Evolutionary conservation across 2,329 filamentous ascomycete genomes (phyloP).

Genomic region (Diaporthe citrichinensis): DNA sequence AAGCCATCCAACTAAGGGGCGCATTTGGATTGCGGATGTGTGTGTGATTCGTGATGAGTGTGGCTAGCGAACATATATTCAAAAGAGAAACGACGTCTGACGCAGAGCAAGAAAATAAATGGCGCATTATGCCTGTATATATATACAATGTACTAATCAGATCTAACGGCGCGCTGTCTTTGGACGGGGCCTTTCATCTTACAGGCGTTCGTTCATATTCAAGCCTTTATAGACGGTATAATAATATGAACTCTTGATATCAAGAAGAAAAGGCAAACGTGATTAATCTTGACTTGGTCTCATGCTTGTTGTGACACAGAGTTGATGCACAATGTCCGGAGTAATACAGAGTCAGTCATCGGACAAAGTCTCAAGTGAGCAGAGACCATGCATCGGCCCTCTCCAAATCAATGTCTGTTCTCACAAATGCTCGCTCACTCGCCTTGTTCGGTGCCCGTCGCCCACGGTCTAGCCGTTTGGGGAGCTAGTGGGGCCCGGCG

Average conservation of each 20-base stretch:
- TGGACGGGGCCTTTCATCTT: not conserved
- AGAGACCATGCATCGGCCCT: not conserved
- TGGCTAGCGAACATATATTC: not conserved
- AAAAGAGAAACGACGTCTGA: slow-evolving; percentile 10
- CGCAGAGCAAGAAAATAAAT: slow-evolving; percentile 3
- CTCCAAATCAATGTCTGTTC: slow-evolving; percentile 12
- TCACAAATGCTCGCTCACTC: slow-evolving; percentile 13
- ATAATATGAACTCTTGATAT: slow-evolving; percentile 28
- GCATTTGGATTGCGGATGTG: not conserved
- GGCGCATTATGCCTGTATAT: slow-evolving; percentile 27
- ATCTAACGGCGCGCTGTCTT: slow-evolving; percentile 26
- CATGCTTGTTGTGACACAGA: not conserved
- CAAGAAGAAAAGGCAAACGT: not conserved
- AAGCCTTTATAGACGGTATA: slow-evolving; percentile 13
- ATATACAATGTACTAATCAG: slow-evolving; percentile 36
- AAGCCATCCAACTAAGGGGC: slow-evolving; percentile 72
- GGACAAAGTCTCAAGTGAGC: not conserved
- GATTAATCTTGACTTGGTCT: not conserved
- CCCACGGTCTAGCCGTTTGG: slow-evolving; percentile 23
- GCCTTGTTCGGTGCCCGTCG: slow-evolving; percentile 40
- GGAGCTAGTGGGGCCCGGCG: slow-evolving; percentile 29
- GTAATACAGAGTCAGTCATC: not conserved
- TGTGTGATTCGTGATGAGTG: not conserved
- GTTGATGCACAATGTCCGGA: not conserved
- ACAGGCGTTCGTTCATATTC: slow-evolving; percentile 6